A percentile compares a stretch with the other conserved stretches of the same genome.
Conservation (phyloP, 106 monocot species). For the Allium fistulosum region DNA sequence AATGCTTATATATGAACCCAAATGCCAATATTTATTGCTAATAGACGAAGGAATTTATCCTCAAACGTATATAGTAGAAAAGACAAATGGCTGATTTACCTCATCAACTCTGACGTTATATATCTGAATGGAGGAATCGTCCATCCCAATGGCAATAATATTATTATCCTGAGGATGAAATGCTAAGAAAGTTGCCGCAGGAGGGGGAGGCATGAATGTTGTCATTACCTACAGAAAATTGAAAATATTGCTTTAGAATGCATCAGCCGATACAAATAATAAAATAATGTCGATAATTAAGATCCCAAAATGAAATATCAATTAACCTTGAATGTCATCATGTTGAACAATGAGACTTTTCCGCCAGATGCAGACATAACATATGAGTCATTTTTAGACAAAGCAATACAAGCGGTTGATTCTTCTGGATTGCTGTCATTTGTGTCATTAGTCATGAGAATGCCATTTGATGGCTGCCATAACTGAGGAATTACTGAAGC, state of each 20-base stretch:
- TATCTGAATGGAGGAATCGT: slow-evolving; percentile 91
- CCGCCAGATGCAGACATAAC: slow-evolving; percentile 98
- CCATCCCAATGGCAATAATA: slow-evolving; percentile 98
- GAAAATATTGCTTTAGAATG: not conserved
- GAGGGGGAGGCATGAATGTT: slow-evolving; percentile 90
- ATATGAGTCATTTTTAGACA: slow-evolving; percentile 96
- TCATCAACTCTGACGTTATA: slow-evolving; percentile 93
- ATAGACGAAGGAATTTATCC: no score
- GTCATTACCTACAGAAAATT: slow-evolving; percentile 68
- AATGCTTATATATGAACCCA: no score
- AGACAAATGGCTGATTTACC: slow-evolving; percentile 16
- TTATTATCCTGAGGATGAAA: slow-evolving; percentile 79
- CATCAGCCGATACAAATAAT: not conserved
- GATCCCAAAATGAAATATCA: no score
- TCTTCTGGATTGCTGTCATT: slow-evolving; percentile 80
- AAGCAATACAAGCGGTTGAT: slow-evolving; percentile 79
- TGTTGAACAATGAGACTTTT: slow-evolving; percentile 66
- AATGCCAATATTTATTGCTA: no score
- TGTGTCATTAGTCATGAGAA: slow-evolving; percentile 88
- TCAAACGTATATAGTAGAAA: no score
- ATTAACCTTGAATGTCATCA: slow-evolving; percentile 25
- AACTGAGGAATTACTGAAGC: slow-evolving; percentile 68
- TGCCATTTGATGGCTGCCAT: slow-evolving; percentile 85
- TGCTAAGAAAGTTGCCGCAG: slow-evolving; percentile 64
- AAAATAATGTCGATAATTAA: not conserved